A percentile compares a stretch with the other conserved stretches of the same genome.
phyloP scores from a whole-genome alignment of 441 rosid species.

The Euphorbia celastroides region DNA sequence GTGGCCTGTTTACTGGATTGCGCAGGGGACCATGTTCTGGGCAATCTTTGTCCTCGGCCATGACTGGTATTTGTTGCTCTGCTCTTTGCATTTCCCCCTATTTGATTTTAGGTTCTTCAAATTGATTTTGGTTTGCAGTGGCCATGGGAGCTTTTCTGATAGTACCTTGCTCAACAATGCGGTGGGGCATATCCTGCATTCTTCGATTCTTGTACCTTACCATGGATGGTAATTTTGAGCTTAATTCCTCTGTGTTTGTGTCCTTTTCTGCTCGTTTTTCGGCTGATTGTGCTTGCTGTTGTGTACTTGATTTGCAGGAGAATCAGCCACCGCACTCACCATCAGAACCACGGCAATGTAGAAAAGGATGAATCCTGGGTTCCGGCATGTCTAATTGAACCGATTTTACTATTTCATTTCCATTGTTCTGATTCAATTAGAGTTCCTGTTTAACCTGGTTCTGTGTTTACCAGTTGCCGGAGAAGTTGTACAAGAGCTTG shows the following conservation, averaged over 20 bases:
- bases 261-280: neutral
- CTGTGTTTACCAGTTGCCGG: conserved; percentile 51
- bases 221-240: conserved; percentile 65
- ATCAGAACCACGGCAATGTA: conserved; percentile 86
- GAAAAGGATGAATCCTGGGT: conserved; percentile 93
- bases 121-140: conserved; percentile 34
- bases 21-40: conserved; percentile 98
- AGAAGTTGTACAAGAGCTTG: conserved; percentile 53
- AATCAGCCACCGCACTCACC: conserved; percentile 92
- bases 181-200: conserved; percentile 80
- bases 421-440: neutral
- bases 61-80: conserved; percentile 49
- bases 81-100: neutral
- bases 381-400: conserved; percentile 37
- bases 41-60: conserved; percentile 96
- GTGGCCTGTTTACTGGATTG: conserved; percentile 92
- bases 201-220: conserved; percentile 88
- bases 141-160: conserved; percentile 94
- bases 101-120: neutral
- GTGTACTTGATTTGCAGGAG: conserved; percentile 42
- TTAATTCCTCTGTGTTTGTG: neutral
- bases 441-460: neutral
- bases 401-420: neutral
- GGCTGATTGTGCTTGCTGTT: neutral
- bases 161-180: conserved; percentile 54